These are phyloP conservation scores for Cryptomeria japonica DNA, from an alignment of 75 land plant genomes.

Conservation along the genomic window DNA sequence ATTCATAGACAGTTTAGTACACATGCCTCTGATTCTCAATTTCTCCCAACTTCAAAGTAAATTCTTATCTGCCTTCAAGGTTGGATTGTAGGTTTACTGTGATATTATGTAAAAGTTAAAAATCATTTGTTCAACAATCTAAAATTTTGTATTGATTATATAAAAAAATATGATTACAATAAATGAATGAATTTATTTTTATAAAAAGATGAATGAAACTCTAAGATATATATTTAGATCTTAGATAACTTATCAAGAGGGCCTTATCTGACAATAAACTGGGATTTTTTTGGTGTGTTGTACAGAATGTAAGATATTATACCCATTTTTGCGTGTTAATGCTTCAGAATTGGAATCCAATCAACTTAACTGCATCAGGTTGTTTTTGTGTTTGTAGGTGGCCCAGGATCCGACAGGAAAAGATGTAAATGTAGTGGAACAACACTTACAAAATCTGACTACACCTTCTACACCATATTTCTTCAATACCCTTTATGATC, in stretches of 20 bases:
- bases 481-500: constrained; percentile 51
- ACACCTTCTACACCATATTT: constrained; percentile 39
- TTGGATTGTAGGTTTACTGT: too few relatives aligned
- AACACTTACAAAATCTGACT: constrained; percentile 41
- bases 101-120: too few relatives aligned
- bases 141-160: too few relatives aligned
- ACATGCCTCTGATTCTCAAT: too few relatives aligned
- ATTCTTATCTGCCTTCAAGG: background rate
- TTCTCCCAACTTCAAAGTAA: background rate
- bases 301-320: background rate
- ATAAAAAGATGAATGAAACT: too few relatives aligned
- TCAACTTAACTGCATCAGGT: background rate
- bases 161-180: too few relatives aligned
- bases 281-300: background rate
- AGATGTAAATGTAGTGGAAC: constrained; percentile 54
- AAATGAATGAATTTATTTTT: too few relatives aligned
- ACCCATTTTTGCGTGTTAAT: background rate
- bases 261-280: background rate
- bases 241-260: background rate
- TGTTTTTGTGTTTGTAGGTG: constrained; percentile 27
- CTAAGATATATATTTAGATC: too few relatives aligned
- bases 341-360: background rate
- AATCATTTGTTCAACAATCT: too few relatives aligned
- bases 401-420: constrained; percentile 52
- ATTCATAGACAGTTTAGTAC: too few relatives aligned